phyloP scores from a whole-genome alignment of 148 eudicot species.

The Chenopodium berlandieri region DNA sequence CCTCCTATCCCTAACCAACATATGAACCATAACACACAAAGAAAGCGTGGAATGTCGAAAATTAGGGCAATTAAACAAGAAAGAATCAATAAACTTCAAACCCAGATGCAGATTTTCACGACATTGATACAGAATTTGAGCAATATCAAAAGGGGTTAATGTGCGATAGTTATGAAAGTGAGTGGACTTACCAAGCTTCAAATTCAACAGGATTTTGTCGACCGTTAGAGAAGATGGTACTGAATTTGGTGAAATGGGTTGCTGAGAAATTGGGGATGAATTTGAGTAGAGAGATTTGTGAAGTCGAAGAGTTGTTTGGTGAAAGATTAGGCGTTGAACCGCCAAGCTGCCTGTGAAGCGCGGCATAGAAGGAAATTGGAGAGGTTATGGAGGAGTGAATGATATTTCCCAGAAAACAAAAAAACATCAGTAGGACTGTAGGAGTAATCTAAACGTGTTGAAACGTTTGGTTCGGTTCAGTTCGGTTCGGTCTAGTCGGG shows the following conservation, averaged over 20 bases:
- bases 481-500: no score
- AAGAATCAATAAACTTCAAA: constrained; percentile 46
- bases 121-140: constrained; percentile 46
- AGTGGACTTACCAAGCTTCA: constrained; percentile 48
- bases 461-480: no score
- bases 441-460: no score
- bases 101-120: constrained; percentile 45
- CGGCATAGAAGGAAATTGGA: no score
- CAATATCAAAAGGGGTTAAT: constrained; percentile 44
- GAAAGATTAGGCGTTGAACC: constrained; percentile 5
- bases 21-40: constrained; percentile 49
- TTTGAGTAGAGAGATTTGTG: not conserved
- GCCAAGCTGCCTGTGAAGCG: constrained; percentile 6
- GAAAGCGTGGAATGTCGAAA: constrained; percentile 59
- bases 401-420: no score
- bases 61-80: constrained; percentile 43
- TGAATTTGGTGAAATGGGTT: constrained; percentile 16
- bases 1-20: constrained; percentile 52
- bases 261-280: constrained; percentile 14
- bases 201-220: constrained; percentile 46
- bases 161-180: constrained; percentile 20
- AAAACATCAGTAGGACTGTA: no score
- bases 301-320: not conserved
- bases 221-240: constrained; percentile 34
- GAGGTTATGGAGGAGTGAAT: no score